These are phyloP conservation scores for Talaromyces marneffei DNA, from an alignment of 2,329 filamentous ascomycete species.

Conservation along the genomic window DNA sequence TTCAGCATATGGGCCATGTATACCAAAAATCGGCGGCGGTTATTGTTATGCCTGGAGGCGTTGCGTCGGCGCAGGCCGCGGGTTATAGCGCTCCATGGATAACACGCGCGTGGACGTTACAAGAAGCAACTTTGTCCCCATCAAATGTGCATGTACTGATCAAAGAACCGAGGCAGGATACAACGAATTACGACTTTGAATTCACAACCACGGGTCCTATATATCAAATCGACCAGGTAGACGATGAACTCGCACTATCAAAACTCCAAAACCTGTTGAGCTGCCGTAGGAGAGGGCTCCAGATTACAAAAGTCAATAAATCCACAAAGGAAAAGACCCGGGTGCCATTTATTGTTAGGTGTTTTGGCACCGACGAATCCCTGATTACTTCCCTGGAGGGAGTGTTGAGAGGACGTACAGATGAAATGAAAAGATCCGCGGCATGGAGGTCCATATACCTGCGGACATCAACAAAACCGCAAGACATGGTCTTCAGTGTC, in stretches of 20 bases:
- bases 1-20: slow-evolving; percentile 8
- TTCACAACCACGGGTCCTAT: background rate
- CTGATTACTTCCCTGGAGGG: slow-evolving; percentile 7
- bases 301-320: slow-evolving; percentile 3
- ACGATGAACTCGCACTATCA: background rate
- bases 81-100: slow-evolving; percentile 5
- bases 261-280: slow-evolving; percentile 8
- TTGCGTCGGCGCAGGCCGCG: background rate
- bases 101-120: slow-evolving; percentile 9
- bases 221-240: background rate
- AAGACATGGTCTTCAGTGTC: slow-evolving; percentile 10
- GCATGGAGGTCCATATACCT: slow-evolving; percentile 6
- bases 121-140: slow-evolving; percentile 6
- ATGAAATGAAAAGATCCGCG: slow-evolving; percentile 8
- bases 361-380: slow-evolving; percentile 2
- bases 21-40: background rate
- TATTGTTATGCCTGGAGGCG: slow-evolving; percentile 8
- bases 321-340: background rate
- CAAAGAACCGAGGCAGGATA: background rate
- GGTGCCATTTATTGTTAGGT: slow-evolving; percentile 1
- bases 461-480: slow-evolving; percentile 7
- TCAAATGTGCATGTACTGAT: slow-evolving; percentile 5
- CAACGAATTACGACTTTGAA: background rate
- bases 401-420: background rate
- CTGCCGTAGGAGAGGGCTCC: background rate